Percentiles rank a stretch among this genome's conserved stretches.
These are phyloP conservation scores for Aspergillus nidulans DNA, from an alignment of 495 filamentous ascomycete genomes.

Conservation along the genomic window DNA sequence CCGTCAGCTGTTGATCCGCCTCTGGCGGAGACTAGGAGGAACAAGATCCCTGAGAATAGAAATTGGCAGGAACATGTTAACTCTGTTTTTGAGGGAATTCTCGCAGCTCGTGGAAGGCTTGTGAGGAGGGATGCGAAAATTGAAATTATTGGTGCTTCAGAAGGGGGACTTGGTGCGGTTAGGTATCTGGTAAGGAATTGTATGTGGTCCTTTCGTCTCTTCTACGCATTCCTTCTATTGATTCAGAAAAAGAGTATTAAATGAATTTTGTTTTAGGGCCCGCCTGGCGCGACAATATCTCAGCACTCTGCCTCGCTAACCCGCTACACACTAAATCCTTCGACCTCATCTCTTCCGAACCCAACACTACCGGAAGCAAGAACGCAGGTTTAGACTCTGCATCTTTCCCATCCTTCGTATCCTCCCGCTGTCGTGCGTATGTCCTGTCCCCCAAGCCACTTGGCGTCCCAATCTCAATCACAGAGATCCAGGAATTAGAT, in stretches of 20 bases:
- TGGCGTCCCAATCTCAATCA: conserved; percentile 46
- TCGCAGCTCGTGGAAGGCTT: conserved; percentile 35
- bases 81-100: conserved; percentile 59
- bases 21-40: conserved; percentile 34
- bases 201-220: conserved; percentile 22
- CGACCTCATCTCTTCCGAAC: conserved; percentile 7
- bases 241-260: background rate
- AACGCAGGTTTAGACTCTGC: conserved; percentile 10
- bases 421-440: conserved; percentile 58
- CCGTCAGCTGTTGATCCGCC: conserved; percentile 47
- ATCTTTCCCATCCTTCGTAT: conserved; percentile 34
- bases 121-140: conserved; percentile 46
- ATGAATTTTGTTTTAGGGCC: conserved; percentile 22
- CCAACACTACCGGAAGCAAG: background rate
- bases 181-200: conserved; percentile 55
- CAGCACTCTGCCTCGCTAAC: conserved; percentile 30
- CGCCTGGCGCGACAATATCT: conserved; percentile 30
- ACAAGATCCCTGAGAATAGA: conserved; percentile 54
- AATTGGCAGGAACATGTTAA: conserved; percentile 51
- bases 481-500: conserved; percentile 24
- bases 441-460: conserved; percentile 44
- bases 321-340: conserved; percentile 23
- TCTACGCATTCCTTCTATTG: no score
- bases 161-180: conserved; percentile 50
- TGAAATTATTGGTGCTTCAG: conserved; percentile 61